These are phyloP conservation scores for Zygnema circumcarinatum DNA, from an alignment of 139 green algal genomes.

Conservation along the genomic window DNA sequence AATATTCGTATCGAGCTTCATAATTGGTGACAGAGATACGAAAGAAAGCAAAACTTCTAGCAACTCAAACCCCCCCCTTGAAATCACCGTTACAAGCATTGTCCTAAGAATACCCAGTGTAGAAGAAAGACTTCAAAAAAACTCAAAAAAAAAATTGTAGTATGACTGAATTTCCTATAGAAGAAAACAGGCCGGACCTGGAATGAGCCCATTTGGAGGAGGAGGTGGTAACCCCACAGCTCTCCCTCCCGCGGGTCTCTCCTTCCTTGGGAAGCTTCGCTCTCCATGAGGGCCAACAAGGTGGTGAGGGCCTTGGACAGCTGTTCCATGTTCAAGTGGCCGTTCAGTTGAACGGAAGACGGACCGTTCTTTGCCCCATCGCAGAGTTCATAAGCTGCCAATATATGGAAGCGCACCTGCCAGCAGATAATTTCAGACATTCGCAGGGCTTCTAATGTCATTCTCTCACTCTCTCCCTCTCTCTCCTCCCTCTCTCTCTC, in stretches of 20 bases:
- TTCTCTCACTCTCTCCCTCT: too few species aligned
- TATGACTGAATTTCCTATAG: not conserved
- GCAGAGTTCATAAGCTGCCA: constrained; percentile 6
- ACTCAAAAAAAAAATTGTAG: too few species aligned
- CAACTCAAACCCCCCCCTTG: too few species aligned
- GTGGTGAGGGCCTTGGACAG: constrained; percentile 1
- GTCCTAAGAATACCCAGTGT: too few species aligned
- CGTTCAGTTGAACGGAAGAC: not conserved
- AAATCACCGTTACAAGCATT: too few species aligned
- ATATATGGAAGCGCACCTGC: constrained; percentile 16
- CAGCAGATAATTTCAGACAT: not conserved
- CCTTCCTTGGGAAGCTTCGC: not conserved
- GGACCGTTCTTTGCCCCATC: not conserved
- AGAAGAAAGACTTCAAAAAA: too few species aligned
- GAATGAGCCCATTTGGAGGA: constrained; percentile 10
- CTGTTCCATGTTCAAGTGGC: constrained; percentile 1
- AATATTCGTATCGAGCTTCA: too few species aligned
- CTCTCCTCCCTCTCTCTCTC: too few species aligned
- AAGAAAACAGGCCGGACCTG: constrained; percentile 2
- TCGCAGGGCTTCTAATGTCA: too few species aligned
- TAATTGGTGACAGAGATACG: too few species aligned
- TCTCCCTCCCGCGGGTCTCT: not conserved
- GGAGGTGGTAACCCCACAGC: constrained; percentile 1
- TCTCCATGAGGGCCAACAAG: not conserved
- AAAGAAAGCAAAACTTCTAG: too few species aligned